These are phyloP conservation scores for Psilocybe subaeruginosa DNA, from an alignment of 768 basidiomycete species.

Conservation along the genomic window DNA sequence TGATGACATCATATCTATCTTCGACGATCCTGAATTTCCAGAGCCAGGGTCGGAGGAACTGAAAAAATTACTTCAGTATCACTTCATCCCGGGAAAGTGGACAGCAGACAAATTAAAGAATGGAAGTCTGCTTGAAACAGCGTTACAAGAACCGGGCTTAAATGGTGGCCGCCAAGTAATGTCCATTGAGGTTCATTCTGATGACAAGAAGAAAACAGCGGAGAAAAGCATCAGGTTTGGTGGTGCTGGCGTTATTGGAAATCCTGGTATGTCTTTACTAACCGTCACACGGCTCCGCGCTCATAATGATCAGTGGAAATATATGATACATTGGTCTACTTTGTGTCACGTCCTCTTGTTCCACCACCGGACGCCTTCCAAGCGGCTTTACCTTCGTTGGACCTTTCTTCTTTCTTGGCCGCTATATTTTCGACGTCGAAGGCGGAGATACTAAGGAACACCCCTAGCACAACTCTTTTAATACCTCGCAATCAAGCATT, in stretches of 20 bases:
- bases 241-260: constrained; percentile 78
- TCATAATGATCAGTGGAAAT: constrained; percentile 56
- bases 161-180: constrained; percentile 73
- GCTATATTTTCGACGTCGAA: constrained; percentile 86
- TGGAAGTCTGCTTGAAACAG: constrained; percentile 80
- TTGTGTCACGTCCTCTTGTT: constrained; percentile 79
- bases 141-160: constrained; percentile 72
- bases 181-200: constrained; percentile 59
- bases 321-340: constrained; percentile 85
- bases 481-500: constrained; percentile 93
- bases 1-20: constrained; percentile 78
- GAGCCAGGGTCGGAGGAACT: constrained; percentile 69
- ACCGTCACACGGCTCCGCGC: neutral
- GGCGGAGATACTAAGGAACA: constrained; percentile 65
- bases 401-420: constrained; percentile 89
- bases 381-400: constrained; percentile 80
- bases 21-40: constrained; percentile 59
- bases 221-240: constrained; percentile 75
- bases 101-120: constrained; percentile 68
- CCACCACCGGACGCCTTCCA: constrained; percentile 84
- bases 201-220: constrained; percentile 47
- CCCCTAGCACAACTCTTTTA: constrained; percentile 77
- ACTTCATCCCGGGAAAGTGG: constrained; percentile 88
- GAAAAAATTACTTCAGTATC: constrained; percentile 78
- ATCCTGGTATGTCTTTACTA: constrained; percentile 58